phyloP scores from a whole-genome alignment of 345 rosid genomes.

The Brassica juncea region DNA sequence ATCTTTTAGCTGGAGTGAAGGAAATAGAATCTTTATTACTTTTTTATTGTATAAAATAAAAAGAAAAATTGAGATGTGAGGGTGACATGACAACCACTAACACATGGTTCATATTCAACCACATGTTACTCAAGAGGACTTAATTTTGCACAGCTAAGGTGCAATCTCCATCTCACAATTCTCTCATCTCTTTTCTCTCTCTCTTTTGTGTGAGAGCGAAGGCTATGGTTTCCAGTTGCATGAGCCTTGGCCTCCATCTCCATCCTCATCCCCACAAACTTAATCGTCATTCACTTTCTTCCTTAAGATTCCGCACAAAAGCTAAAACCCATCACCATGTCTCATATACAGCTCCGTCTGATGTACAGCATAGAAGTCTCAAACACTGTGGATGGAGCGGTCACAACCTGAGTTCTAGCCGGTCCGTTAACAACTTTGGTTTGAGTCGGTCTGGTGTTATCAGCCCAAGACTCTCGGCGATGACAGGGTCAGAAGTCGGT shows the following conservation, averaged over 20 bases:
- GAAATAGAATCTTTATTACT: background rate
- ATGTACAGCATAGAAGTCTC: slow-evolving; percentile 11
- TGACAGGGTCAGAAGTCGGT: slow-evolving; percentile 27
- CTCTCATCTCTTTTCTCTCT: background rate
- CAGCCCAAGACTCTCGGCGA: slow-evolving; percentile 43
- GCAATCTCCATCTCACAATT: slow-evolving; percentile 39
- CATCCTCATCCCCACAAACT: slow-evolving; percentile 38
- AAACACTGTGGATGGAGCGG: background rate
- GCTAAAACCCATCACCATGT: slow-evolving; percentile 34
- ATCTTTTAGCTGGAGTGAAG: background rate
- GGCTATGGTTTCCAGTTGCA: slow-evolving; percentile 59
- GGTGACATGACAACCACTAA: slow-evolving; percentile 26
- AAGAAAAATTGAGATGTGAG: slow-evolving; percentile 21
- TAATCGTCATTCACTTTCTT: slow-evolving; percentile 15
- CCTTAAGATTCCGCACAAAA: slow-evolving; percentile 20
- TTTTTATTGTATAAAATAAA: background rate
- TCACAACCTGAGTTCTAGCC: slow-evolving; percentile 15
- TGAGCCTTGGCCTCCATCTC: slow-evolving; percentile 54
- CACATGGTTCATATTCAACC: slow-evolving; percentile 39
- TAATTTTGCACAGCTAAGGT: slow-evolving; percentile 28
- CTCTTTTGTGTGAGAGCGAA: slow-evolving; percentile 18
- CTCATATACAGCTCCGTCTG: slow-evolving; percentile 1
- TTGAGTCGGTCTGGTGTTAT: slow-evolving; percentile 17
- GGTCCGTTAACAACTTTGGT: background rate
- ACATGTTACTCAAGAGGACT: slow-evolving; percentile 26